Evolutionary conservation across 495 filamentous ascomycete genomes (phyloP), one percentile per base, ranked within the genome.

Genomic region (Penicillium paradoxum): DNA sequence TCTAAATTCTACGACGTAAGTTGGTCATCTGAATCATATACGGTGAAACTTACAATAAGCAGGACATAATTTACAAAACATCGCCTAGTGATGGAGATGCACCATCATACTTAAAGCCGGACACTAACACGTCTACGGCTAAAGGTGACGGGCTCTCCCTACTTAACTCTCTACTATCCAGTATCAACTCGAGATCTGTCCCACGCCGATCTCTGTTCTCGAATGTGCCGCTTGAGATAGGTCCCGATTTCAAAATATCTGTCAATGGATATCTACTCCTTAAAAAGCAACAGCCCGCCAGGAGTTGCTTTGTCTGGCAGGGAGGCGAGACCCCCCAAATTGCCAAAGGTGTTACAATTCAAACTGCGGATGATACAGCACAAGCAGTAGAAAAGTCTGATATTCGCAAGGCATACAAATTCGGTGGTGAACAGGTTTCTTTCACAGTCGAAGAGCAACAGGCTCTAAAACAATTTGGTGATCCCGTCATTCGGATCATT

Each of bases 401-500:
- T 53, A 81, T 96, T 32, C 83, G 86, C 48, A 97, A 95, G 62
- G 95, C 92, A 0, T 99, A 92, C 73, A 96, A 92, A 60, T 97
- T 96, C 57, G 95, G 92, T 27, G 90, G 89, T 17, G 89, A 96
- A 56, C 87, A 91, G 45, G 82, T 99, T 38, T 72, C 84, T 17
- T 99, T 99, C 69, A 85, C 83, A 2, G 75, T 80, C 2, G 91
- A 96, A 29, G 93, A 97, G 65, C 79, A 88, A 51, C 83, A 84
- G 52, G 71, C 77, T 14, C 73, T 99, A 53, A 82, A 86, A 36
- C 69, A 88, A 52, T 91, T 96, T 61, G 90, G 89, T 13, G 78
- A 88, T 18, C 87, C 91, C 3, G 77, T 85, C 27, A 85, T 99
- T 53, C 84, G 91, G 6, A 87, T 99, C 48, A 87, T 97, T 49